phyloP scores from a whole-genome alignment of 2,329 filamentous ascomycete species.

The Penicillium sp. region DNA sequence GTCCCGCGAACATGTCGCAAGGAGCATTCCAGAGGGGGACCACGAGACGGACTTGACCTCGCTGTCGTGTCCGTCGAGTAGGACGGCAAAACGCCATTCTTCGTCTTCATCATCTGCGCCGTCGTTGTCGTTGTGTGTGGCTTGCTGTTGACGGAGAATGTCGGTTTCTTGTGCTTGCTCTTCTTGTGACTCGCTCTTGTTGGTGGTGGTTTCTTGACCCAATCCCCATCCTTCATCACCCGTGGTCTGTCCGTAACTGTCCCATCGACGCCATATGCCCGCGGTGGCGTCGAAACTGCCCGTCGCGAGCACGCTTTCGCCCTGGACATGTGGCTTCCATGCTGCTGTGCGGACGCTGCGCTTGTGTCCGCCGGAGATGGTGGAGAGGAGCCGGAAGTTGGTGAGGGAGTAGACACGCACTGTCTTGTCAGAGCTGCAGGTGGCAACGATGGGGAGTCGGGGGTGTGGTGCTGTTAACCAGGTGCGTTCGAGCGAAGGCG shows the following conservation, averaged over 20 bases:
- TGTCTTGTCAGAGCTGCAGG: conserved; percentile 73
- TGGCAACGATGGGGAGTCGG: conserved; percentile 76
- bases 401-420: conserved; percentile 83
- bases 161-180: too few species aligned
- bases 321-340: conserved; percentile 69
- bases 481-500: conserved; percentile 54
- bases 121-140: too few species aligned
- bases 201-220: too few species aligned
- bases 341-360: conserved; percentile 75
- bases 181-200: too few species aligned
- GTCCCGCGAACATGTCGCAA: conserved; percentile 85
- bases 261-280: conserved; percentile 67
- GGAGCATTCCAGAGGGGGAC: conserved; percentile 58
- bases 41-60: conserved; percentile 78
- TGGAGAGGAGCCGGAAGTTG: conserved; percentile 68
- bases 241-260: conserved; percentile 37
- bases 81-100: conserved; percentile 85
- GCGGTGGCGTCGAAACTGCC: conserved; percentile 91
- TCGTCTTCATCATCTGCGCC: conserved; percentile 58
- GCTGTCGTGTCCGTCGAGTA: conserved; percentile 88
- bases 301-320: conserved; percentile 71
- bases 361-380: conserved; percentile 77
- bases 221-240: too few species aligned
- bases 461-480: conserved; percentile 84
- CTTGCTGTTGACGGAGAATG: too few species aligned